A percentile compares a stretch with the other conserved stretches of the same genome.
phyloP scores from a whole-genome alignment of 345 rosid species.

The Reutealis trisperma region DNA sequence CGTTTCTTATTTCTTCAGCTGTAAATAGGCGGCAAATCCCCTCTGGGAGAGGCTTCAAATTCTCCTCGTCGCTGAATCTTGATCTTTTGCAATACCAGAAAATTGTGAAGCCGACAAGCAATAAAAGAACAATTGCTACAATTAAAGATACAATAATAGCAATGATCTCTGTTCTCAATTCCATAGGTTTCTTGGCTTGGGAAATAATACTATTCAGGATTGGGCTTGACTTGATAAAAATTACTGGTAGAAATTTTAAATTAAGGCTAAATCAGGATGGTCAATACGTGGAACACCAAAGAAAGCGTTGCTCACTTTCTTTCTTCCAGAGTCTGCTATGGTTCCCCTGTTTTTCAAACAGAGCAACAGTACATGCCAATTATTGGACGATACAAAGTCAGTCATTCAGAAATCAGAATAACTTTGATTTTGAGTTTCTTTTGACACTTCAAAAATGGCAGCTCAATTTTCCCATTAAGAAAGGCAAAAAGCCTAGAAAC shows the following conservation, averaged over 20 bases:
- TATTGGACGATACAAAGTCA: background rate
- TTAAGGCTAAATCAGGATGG: too few relatives aligned
- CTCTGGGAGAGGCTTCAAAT: background rate
- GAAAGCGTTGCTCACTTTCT: too few relatives aligned
- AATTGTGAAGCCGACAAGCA: background rate
- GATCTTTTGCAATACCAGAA: background rate
- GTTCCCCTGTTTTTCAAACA: background rate
- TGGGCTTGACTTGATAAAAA: background rate
- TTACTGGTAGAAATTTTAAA: too few relatives aligned
- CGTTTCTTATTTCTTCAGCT: constrained; percentile 30
- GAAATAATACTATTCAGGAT: too few relatives aligned
- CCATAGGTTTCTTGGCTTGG: background rate
- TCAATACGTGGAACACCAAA: too few relatives aligned
- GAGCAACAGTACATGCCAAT: background rate
- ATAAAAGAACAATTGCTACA: background rate
- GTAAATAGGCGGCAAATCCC: constrained; percentile 33
- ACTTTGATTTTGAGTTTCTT: too few relatives aligned
- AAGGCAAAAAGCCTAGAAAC: too few relatives aligned
- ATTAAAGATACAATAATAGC: background rate
- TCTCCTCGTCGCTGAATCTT: background rate
- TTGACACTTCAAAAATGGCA: too few relatives aligned
- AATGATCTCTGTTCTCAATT: too few relatives aligned
- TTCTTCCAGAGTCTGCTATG: background rate
- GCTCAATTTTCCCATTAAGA: too few relatives aligned
- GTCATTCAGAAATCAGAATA: background rate